A percentile compares a stretch with the other conserved stretches of the same genome.
phyloP scores from a whole-genome alignment of 2,329 filamentous ascomycete genomes.

The Coniochaeta prunicola region DNA sequence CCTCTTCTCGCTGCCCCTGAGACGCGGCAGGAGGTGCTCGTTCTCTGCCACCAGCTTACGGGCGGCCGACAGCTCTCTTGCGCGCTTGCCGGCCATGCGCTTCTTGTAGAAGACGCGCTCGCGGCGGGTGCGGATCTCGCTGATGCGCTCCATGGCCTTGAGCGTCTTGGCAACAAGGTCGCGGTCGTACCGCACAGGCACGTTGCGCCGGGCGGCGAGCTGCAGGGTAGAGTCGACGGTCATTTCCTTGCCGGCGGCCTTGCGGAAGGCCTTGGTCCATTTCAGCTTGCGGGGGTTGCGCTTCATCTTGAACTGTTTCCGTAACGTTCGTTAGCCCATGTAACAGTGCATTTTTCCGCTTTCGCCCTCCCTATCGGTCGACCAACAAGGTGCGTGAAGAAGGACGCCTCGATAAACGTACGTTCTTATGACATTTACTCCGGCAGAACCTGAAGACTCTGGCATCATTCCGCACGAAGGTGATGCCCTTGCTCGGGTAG shows the following conservation, averaged over 20 bases:
- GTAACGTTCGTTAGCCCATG: no score
- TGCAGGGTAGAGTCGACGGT: slow-evolving; percentile 90
- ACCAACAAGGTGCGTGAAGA: no score
- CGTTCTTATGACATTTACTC: slow-evolving; percentile 53
- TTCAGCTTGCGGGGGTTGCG: slow-evolving; percentile 93
- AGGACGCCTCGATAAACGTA: not conserved
- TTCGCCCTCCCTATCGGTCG: no score
- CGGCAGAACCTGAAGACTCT: slow-evolving; percentile 53
- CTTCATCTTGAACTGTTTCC: slow-evolving; percentile 82
- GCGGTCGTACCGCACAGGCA: slow-evolving; percentile 92
- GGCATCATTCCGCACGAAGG: slow-evolving; percentile 42
- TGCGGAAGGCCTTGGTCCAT: slow-evolving; percentile 93
- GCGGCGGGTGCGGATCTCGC: slow-evolving; percentile 74
- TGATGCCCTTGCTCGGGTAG: slow-evolving; percentile 50
- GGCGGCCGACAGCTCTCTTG: slow-evolving; percentile 70
- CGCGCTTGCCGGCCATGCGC: slow-evolving; percentile 86
- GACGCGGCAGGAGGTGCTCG: slow-evolving; percentile 78
- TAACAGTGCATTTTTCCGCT: no score
- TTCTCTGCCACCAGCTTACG: slow-evolving; percentile 86
- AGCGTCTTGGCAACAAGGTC: slow-evolving; percentile 82
- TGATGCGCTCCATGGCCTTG: slow-evolving; percentile 84
- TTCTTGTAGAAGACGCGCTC: slow-evolving; percentile 93
- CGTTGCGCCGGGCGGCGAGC: slow-evolving; percentile 88
- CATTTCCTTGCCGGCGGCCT: slow-evolving; percentile 77
- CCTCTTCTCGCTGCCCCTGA: slow-evolving; percentile 61